Percentiles rank a stretch among this genome's conserved stretches.
These are phyloP conservation scores for Coemansia umbellata DNA, from an alignment of 192 early-diverging fungal species.

Conservation along the genomic window DNA sequence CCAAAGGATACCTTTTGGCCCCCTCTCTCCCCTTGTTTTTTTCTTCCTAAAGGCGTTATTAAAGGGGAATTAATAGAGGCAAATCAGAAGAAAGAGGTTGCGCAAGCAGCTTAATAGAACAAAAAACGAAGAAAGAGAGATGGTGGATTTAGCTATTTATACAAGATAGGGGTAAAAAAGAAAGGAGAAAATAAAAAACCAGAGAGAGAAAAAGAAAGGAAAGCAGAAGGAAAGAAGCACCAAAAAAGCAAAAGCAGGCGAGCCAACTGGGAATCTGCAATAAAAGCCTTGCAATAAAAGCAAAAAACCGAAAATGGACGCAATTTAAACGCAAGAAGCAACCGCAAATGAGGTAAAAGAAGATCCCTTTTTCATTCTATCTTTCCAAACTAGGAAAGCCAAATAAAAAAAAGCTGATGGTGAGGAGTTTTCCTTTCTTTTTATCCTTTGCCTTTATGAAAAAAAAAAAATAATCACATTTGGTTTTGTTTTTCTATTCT, in stretches of 20 bases:
- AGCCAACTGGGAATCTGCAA: not conserved
- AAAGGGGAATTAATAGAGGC: no score
- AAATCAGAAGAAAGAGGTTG: no score
- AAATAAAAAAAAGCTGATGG: not conserved
- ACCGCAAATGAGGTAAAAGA: slow-evolving; percentile 3
- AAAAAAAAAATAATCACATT: no score
- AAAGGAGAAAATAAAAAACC: not conserved
- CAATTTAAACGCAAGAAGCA: not conserved
- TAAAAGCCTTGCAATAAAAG: no score
- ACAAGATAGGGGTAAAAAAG: not conserved
- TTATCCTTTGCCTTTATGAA: no score
- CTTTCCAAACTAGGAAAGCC: not conserved
- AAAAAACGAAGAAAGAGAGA: not conserved
- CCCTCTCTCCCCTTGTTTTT: no score
- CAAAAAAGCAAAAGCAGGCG: not conserved
- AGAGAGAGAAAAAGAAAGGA: not conserved
- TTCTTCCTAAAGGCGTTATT: no score
- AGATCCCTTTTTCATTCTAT: not conserved
- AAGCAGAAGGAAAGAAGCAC: not conserved
- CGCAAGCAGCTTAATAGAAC: no score
- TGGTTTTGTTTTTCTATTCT: no score
- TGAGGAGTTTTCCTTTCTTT: no score
- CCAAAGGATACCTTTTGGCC: no score
- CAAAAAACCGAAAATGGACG: not conserved
- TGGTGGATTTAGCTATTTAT: not conserved